phyloP scores from a whole-genome alignment of 208 protist species.

The Herpetomonas muscarum region DNA sequence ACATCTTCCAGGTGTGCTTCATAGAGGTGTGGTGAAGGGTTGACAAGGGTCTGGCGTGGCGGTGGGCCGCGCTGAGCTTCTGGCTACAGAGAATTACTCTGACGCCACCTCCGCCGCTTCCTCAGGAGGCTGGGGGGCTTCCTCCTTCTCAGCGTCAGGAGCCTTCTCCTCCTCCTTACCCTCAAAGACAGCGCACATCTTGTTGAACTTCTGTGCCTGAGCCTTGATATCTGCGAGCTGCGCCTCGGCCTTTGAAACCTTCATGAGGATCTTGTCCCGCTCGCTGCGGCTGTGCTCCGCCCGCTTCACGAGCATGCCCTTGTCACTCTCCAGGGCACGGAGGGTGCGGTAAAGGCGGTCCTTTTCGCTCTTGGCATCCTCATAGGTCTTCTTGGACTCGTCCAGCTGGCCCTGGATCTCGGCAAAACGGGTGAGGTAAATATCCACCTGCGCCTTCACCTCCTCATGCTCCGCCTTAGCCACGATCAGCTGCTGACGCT shows the following conservation, averaged over 20 bases:
- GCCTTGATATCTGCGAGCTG: conserved; percentile 32
- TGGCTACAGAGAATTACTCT: too few relatives aligned
- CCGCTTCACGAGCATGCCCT: conserved; percentile 26
- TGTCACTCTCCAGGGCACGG: conserved; percentile 44
- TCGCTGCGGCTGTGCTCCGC: conserved; percentile 35
- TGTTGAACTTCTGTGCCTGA: conserved; percentile 44
- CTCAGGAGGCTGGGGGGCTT: too few relatives aligned
- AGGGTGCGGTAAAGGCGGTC: conserved; percentile 42
- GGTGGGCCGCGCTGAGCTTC: too few relatives aligned
- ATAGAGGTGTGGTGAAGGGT: too few relatives aligned
- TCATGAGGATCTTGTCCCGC: conserved; percentile 44
- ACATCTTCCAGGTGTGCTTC: too few relatives aligned
- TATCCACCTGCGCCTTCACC: conserved; percentile 42
- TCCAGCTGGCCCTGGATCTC: conserved; percentile 48
- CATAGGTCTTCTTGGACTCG: conserved; percentile 46
- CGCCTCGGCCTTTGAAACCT: conserved; percentile 38
- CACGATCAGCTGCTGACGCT: conserved; percentile 20
- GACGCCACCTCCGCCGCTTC: too few relatives aligned
- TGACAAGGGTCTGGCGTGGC: too few relatives aligned
- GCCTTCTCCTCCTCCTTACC: background rate
- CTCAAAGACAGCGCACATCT: conserved; percentile 30
- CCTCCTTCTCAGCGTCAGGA: background rate
- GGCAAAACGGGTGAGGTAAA: conserved; percentile 32
- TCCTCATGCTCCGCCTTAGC: conserved; percentile 24
- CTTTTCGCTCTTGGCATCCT: conserved; percentile 43